A percentile compares a stretch with the other conserved stretches of the same genome.
Conservation (phyloP, 2,329 filamentous ascomycete genomes). For the Chaetomiaceae sp. region DNA sequence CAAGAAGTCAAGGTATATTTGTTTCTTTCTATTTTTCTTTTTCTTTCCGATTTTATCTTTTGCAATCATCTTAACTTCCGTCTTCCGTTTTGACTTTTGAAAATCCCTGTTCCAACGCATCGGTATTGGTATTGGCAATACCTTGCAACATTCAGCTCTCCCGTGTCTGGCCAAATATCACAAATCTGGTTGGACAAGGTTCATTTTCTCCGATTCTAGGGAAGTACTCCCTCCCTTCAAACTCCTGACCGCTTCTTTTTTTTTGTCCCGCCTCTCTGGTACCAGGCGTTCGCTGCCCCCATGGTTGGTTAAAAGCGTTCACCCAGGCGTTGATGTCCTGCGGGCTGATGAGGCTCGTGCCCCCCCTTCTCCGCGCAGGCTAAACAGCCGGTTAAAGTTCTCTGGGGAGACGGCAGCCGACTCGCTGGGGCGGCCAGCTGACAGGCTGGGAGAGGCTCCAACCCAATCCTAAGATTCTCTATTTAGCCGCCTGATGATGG, state of each 20-base stretch:
- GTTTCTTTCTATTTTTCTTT: background rate
- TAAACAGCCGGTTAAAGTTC: slow-evolving; percentile 20
- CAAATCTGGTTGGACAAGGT: background rate
- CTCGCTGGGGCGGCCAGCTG: background rate
- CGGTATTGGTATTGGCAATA: background rate
- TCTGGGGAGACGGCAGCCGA: slow-evolving; percentile 5
- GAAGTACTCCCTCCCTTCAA: too few relatives aligned
- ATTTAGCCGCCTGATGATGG: too few relatives aligned
- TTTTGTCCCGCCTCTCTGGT: background rate
- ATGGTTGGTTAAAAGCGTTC: too few relatives aligned
- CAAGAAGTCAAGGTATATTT: background rate
- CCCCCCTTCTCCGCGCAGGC: slow-evolving; percentile 13
- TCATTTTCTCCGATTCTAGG: background rate
- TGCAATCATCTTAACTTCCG: too few relatives aligned
- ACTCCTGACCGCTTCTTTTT: slow-evolving; percentile 2
- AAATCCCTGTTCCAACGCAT: background rate
- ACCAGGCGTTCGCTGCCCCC: too few relatives aligned
- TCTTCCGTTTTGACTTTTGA: background rate
- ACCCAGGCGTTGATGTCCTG: background rate
- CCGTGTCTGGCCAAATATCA: background rate
- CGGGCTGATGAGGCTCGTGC: slow-evolving; percentile 9
- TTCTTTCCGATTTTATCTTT: background rate
- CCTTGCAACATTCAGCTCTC: background rate
- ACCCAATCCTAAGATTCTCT: background rate
- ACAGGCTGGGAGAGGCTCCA: background rate